phyloP scores from a whole-genome alignment of 148 eudicot species.

The Cornus suecica region DNA sequence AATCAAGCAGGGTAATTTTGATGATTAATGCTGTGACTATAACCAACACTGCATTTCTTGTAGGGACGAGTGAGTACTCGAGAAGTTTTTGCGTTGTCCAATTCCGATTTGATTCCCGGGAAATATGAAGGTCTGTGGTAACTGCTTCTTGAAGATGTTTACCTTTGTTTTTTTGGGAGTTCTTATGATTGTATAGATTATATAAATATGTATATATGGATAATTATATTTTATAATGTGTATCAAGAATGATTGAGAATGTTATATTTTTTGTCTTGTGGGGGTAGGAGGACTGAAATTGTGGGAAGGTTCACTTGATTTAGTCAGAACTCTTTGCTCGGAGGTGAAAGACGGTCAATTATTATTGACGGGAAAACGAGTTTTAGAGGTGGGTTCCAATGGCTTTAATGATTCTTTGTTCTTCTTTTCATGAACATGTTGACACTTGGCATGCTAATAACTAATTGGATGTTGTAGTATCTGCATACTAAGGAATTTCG shows the following conservation, averaged over 20 bases:
- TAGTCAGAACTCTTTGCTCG: constrained; percentile 65
- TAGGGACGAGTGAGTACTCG: constrained; percentile 92
- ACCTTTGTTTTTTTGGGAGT: neutral
- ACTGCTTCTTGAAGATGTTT: neutral
- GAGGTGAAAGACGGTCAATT: constrained; percentile 55
- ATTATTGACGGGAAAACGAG: constrained; percentile 61
- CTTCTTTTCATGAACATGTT: neutral
- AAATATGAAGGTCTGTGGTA: constrained; percentile 85
- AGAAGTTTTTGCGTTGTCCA: constrained; percentile 78
- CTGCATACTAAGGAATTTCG: too few species aligned
- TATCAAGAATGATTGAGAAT: neutral
- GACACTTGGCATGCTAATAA: neutral
- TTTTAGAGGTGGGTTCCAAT: constrained; percentile 80
- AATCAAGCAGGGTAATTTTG: neutral
- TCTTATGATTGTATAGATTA: neutral
- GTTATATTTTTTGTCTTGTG: constrained; percentile 8
- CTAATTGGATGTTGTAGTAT: neutral
- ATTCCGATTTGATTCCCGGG: constrained; percentile 95
- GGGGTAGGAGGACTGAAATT: constrained; percentile 77
- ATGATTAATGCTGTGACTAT: neutral
- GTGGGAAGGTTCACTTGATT: constrained; percentile 96
- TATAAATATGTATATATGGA: neutral
- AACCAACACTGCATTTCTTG: constrained; percentile 12
- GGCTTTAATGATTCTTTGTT: constrained; percentile 29
- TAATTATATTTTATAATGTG: neutral